Conservation (phyloP, 2,329 filamentous ascomycete genomes). For the Cyphellophora europaea region DNA sequence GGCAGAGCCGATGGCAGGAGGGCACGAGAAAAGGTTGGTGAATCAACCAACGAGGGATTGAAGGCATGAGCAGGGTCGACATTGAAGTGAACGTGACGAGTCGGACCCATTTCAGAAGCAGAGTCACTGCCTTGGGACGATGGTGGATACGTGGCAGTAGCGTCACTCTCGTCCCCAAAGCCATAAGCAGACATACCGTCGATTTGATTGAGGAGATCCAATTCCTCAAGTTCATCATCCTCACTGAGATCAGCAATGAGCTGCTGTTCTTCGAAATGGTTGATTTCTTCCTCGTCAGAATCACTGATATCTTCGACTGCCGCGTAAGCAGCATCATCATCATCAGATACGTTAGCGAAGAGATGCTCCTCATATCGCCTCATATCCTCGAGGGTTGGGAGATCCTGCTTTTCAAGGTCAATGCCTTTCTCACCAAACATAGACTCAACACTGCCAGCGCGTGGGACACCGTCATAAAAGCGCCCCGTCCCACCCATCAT, state of each 20-base stretch:
- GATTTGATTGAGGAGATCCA: conserved; percentile 18
- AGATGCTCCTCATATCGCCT: conserved; percentile 15
- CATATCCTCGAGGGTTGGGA: conserved; percentile 11
- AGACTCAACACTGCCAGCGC: conserved; percentile 12
- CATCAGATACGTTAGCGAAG: conserved; percentile 20
- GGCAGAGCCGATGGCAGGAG: conserved; percentile 18
- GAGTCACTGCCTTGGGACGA: conserved; percentile 20
- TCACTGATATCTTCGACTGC: conserved; percentile 73
- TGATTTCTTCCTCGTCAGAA: conserved; percentile 69
- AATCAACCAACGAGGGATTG: conserved; percentile 13
- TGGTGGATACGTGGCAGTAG: conserved; percentile 19
- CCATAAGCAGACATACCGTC: conserved; percentile 20
- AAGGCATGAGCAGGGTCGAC: conserved; percentile 11
- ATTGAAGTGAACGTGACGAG: conserved; percentile 63
- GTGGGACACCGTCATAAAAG: conserved; percentile 16
- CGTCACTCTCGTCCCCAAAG: conserved; percentile 23
- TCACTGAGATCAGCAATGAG: conserved; percentile 18
- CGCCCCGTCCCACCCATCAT: conserved; percentile 32
- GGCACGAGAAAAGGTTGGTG: conserved; percentile 18
- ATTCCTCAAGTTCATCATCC: conserved; percentile 24
- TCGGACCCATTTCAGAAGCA: conserved; percentile 28
- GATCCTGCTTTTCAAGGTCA: conserved; percentile 12
- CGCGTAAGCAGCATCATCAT: conserved; percentile 45
- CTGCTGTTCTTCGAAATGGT: conserved; percentile 38
- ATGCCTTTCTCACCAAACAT: conserved; percentile 13